Evolutionary conservation across 2,329 filamentous ascomycete genomes (phyloP), one percentile per base, ranked within the genome.

Genomic region (Parafenestella ontariensis): DNA sequence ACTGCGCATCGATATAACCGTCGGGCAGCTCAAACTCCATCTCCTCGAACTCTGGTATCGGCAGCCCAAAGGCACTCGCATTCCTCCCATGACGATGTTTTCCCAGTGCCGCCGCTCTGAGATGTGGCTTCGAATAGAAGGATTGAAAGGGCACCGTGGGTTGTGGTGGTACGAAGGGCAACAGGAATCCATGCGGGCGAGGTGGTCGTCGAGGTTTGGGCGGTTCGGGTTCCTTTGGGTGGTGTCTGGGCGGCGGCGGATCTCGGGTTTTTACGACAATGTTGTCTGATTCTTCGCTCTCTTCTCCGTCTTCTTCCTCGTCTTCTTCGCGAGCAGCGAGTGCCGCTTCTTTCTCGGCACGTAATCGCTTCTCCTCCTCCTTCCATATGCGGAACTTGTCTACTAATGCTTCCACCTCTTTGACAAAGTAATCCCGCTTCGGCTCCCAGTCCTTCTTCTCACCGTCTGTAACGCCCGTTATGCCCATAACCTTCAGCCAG

Each of bases 401-500:
- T 18, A 98, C 82, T 26, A 98, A 88, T 0, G 84, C 83, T 59
- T 91, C 84, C 53, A 96, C 93, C 56, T 96, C 92, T 52, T 83
- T 85, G 65, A 97, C 89, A 71, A 97, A 96, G 72, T 94, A 88
- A 56, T 88, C 84, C 24, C 95, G 86, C 57, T 95, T 95, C 2
- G 89, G 87, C 75, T 96, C 92, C 75, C 92, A 97, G 26, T 89
- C 85, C 74, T 90, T 95, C 77, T 91, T 94, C 69, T 91, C 91
- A 20, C 87, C 87, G 69, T 97, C 93, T 0, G 92, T 96, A 33
- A 96, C 79, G 33, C 85, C 91, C 60, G 87, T 94, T 29, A 98
- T 89, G 23, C 94, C 95, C 87, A 99, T 92, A 3, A 93, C 85
- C 57, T 90, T 88, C 52, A 97, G 81, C 95, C 95, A 99, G 75